These are phyloP conservation scores for Penicillium sp. DNA, from an alignment of 2,329 filamentous ascomycete genomes.

Conservation along the genomic window DNA sequence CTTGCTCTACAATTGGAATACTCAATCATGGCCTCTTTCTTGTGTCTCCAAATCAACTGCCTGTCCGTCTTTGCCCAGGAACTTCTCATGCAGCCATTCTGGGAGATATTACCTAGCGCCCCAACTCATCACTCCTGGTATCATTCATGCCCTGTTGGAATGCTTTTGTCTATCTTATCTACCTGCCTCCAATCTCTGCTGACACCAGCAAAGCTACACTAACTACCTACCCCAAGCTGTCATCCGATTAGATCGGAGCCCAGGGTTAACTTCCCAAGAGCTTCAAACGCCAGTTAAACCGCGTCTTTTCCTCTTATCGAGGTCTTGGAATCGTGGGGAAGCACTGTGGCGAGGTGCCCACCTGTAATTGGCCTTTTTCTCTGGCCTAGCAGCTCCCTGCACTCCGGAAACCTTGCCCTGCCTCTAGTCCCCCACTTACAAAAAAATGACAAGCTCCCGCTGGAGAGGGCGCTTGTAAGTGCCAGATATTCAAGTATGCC, in stretches of 20 bases:
- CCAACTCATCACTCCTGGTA: background rate
- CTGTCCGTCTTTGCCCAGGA: no score
- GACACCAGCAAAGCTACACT: background rate
- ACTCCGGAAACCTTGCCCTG: background rate
- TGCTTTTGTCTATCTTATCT: background rate
- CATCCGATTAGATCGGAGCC: constrained; percentile 3
- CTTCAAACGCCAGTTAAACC: background rate
- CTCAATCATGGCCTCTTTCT: background rate
- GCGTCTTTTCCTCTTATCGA: constrained; percentile 10
- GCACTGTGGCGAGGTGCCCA: background rate
- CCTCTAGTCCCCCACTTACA: background rate
- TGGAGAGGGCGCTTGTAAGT: constrained; percentile 9
- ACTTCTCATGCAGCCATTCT: background rate
- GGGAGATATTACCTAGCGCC: background rate
- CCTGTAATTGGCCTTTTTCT: constrained; percentile 5
- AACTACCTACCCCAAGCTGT: constrained; percentile 2
- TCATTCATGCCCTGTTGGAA: background rate
- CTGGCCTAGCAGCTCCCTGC: background rate
- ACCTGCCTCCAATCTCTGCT: background rate
- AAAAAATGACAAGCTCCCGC: constrained; percentile 1
- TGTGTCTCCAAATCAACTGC: background rate
- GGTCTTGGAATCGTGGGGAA: constrained; percentile 17
- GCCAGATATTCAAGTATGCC: background rate
- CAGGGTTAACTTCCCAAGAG: constrained; percentile 1
- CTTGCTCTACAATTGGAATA: no score